phyloP scores from a whole-genome alignment of 2,329 filamentous ascomycete species.

The Neocucurbitaria cava region DNA sequence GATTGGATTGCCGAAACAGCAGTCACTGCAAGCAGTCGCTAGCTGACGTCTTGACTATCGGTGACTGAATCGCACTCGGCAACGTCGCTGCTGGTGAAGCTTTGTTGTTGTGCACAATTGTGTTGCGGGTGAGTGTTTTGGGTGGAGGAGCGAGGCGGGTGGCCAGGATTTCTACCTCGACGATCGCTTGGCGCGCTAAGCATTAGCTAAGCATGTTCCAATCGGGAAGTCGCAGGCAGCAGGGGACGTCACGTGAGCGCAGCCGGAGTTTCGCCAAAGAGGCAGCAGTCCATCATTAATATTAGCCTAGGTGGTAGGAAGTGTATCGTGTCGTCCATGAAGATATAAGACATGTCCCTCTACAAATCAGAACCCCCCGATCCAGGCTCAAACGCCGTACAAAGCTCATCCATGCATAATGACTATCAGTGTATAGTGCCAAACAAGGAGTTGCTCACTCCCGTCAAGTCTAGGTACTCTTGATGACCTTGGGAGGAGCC shows the following conservation, averaged over 20 bases:
- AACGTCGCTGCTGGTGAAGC: slow-evolving; percentile 19
- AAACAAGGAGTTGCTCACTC: not conserved
- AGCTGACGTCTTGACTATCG: slow-evolving; percentile 19
- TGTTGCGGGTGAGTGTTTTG: slow-evolving; percentile 14
- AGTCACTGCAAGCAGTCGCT: slow-evolving; percentile 17
- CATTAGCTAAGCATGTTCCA: no score
- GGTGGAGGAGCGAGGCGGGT: slow-evolving; percentile 8
- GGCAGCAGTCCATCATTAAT: slow-evolving; percentile 8
- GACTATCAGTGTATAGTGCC: slow-evolving; percentile 1
- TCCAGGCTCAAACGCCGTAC: slow-evolving; percentile 12
- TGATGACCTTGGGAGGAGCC: slow-evolving; percentile 57
- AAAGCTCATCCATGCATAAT: slow-evolving; percentile 10
- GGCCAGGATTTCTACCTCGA: slow-evolving; percentile 6
- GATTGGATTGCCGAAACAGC: slow-evolving; percentile 18
- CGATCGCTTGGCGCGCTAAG: not conserved
- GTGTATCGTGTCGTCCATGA: slow-evolving; percentile 1
- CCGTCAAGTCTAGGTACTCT: slow-evolving; percentile 39
- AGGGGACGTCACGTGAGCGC: not conserved
- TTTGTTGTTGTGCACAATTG: slow-evolving; percentile 18
- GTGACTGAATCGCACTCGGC: slow-evolving; percentile 16
- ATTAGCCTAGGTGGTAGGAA: slow-evolving; percentile 5
- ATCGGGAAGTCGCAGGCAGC: slow-evolving; percentile 5
- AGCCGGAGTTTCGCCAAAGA: not conserved
- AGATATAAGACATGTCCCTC: slow-evolving; percentile 2
- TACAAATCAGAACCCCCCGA: not conserved